Conservation (phyloP, 805 yeast species). For the Ogataea ganodermae region DNA sequence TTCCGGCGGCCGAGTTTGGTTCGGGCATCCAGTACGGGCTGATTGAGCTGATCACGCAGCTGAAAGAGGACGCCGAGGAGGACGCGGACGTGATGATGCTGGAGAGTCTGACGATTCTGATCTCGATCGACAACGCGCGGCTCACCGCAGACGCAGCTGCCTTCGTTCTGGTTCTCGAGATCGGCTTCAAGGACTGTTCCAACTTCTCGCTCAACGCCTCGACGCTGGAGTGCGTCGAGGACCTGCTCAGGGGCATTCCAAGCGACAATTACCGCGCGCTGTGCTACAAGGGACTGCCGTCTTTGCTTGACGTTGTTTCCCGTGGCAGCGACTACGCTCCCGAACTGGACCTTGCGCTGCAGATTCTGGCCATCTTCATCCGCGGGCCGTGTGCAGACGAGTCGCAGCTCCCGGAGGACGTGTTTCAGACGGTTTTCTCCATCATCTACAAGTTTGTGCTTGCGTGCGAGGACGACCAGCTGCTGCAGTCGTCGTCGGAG, state of each 20-base stretch:
- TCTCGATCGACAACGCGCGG: conserved; percentile 46
- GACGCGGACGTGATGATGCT: conserved; percentile 76
- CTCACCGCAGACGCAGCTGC: conserved; percentile 38
- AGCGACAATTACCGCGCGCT: conserved; percentile 45
- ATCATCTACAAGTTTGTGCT: conserved; percentile 42
- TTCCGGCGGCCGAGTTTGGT: conserved; percentile 26
- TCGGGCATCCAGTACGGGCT: conserved; percentile 29
- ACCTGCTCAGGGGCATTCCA: conserved; percentile 52
- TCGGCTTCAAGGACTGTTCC: conserved; percentile 73
- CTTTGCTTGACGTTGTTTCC: conserved; percentile 45
- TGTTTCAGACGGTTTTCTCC: conserved; percentile 48
- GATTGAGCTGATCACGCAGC: conserved; percentile 41
- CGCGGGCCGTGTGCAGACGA: conserved; percentile 38
- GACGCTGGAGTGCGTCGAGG: conserved; percentile 67
- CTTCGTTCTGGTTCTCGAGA: conserved; percentile 57
- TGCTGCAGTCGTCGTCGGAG: conserved; percentile 76
- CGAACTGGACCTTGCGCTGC: conserved; percentile 58
- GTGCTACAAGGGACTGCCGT: conserved; percentile 56
- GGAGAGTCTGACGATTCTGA: conserved; percentile 64
- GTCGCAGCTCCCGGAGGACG: conserved; percentile 25
- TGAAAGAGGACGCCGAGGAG: conserved; percentile 68
- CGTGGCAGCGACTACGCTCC: conserved; percentile 56
- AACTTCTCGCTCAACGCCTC: conserved; percentile 70
- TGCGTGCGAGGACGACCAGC: conserved; percentile 67
- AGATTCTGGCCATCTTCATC: conserved; percentile 54